Base-by-base conservation (phyloP, 73 alveolate genomes). In the Stentor coeruleus region DNA sequence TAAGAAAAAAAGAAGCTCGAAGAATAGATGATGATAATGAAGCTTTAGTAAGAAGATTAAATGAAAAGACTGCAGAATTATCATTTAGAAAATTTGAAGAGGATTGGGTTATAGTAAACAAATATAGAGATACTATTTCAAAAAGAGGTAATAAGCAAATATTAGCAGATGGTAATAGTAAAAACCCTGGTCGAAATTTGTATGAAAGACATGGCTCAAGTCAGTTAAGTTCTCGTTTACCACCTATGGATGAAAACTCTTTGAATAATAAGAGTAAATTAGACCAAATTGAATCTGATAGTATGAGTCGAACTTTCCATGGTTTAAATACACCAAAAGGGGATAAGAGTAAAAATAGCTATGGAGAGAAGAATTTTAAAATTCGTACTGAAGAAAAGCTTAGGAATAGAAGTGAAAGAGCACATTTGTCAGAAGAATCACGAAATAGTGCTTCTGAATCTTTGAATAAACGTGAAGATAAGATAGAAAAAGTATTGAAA, bases 1-100 rank as follows among this genome's bases (percentile, higher is more conserved):
- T 31, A 66, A 66, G 79, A 40, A 66, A 66, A 66, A 66, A 66
- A 66, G 79, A 66, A 2, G 79, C 79, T 26, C 26, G 37, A 31
- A 66, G 79, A 66, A 66, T 66, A 20, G n/a, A 20, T 26, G n/a
- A 66, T 20, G 79, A 66, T 11, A 66, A 66, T 2, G n/a, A 20
- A 1, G 79, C 79, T 1, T 33, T 66, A 28, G 40, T 66, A 0
- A 66, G 37, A 66, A 66, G 79, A 66, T 11, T 66, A 1, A 66
- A 20, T 20, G 79, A 66, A 66, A 66, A 66, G 2, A 37, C 79
- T 20, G n/a, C 79, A 26, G 37, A 31, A 1, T 20, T 66, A 11
- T 20, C n/a, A 20, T 14, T 33, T 20, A 66, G 33, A 66, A 66
- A 66, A 33, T 66, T 66, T 33, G 42, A 66, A 20, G 79, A 66